phyloP scores from a whole-genome alignment of 164 flowering plant species.

The Tetrastigma voinierianum region DNA sequence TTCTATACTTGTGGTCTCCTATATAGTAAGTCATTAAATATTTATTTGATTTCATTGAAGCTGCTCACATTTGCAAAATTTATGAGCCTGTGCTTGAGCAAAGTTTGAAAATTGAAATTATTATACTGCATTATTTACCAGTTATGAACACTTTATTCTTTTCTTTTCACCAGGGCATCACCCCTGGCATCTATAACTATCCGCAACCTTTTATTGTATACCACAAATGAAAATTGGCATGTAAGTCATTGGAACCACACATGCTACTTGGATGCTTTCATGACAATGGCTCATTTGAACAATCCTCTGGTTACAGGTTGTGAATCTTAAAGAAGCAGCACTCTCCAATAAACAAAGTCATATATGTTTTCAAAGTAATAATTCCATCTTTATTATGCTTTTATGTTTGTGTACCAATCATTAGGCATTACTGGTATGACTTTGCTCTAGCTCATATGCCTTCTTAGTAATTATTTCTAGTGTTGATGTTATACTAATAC shows the following conservation, averaged over 20 bases:
- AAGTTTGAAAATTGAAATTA: neutral
- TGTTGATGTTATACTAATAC: neutral
- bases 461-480: neutral
- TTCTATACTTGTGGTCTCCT: too few species aligned
- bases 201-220: constrained; percentile 74
- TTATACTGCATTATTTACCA: neutral
- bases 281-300: constrained; percentile 8
- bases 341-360: constrained; percentile 68
- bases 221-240: constrained; percentile 96
- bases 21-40: too few species aligned
- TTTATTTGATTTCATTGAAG: too few species aligned
- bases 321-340: constrained; percentile 94
- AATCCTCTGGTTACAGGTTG: constrained; percentile 54
- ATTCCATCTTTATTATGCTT: neutral
- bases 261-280: constrained; percentile 1
- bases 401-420: neutral
- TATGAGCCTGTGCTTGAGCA: too few species aligned
- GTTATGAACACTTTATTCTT: neutral
- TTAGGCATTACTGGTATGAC: neutral
- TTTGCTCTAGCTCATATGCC: neutral
- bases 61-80: too few species aligned
- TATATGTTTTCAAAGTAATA: constrained; percentile 93
- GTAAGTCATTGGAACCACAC: constrained; percentile 29
- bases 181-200: constrained; percentile 97
- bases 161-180: constrained; percentile 62